Percentiles rank a stretch among this genome's conserved stretches.
phyloP scores from a whole-genome alignment of 2,329 filamentous ascomycete genomes.

The Fusarium globosum region DNA sequence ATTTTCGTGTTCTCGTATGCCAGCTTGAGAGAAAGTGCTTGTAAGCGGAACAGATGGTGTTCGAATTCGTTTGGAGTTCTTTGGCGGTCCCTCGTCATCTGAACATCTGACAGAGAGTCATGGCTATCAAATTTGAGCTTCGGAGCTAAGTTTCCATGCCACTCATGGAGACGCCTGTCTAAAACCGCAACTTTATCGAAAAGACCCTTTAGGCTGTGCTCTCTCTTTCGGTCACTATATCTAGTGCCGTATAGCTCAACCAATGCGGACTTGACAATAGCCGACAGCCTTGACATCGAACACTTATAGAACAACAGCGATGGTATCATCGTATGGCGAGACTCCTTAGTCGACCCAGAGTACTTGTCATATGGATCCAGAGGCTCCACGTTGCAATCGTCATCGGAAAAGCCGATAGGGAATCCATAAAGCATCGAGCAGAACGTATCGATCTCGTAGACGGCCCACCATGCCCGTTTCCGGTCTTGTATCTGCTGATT shows the following conservation, averaged over 20 bases:
- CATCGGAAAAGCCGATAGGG: constrained; percentile 45
- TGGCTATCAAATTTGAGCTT: not conserved
- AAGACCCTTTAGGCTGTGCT: not conserved
- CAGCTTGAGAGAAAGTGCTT: constrained; percentile 48
- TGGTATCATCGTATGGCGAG: not conserved
- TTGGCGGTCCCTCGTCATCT: not conserved
- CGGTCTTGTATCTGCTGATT: constrained; percentile 36
- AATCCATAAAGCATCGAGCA: constrained; percentile 55
- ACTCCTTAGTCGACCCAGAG: constrained; percentile 4
- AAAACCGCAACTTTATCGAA: not conserved
- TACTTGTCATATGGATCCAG: not conserved
- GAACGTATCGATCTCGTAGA: constrained; percentile 55
- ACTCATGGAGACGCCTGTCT: not conserved
- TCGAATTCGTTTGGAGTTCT: constrained; percentile 8
- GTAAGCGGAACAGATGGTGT: constrained; percentile 44
- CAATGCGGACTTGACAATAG: constrained; percentile 26
- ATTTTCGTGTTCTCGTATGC: constrained; percentile 51
- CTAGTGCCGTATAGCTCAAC: constrained; percentile 26
- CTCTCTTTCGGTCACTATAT: not conserved
- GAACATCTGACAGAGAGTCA: rapidly evolving
- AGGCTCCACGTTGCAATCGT: not conserved
- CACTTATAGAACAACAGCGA: constrained; percentile 39
- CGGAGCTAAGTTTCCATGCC: not conserved
- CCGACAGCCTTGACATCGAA: constrained; percentile 37
- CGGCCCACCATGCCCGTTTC: constrained; percentile 55